These are phyloP conservation scores for Ophiognomonia clavigignenti-juglandacearum DNA, from an alignment of 2,329 filamentous ascomycete species.

Conservation along the genomic window DNA sequence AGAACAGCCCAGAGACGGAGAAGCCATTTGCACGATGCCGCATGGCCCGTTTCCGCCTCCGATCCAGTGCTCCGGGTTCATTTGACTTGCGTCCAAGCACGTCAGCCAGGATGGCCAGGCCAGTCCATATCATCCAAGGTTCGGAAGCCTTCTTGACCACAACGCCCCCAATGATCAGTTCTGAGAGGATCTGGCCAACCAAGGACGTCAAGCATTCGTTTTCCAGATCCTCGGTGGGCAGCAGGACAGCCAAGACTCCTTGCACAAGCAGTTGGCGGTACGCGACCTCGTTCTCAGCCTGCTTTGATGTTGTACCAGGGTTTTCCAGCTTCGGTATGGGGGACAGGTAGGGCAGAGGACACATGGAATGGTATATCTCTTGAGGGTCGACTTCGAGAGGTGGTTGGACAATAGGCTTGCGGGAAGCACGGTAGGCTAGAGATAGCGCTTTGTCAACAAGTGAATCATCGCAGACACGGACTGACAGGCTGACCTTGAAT, in stretches of 20 bases:
- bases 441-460: constrained; percentile 17
- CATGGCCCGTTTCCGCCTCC: constrained; percentile 15
- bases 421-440: constrained; percentile 68
- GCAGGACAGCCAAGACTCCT: constrained; percentile 72
- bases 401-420: constrained; percentile 50
- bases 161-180: constrained; percentile 81
- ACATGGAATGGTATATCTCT: constrained; percentile 76
- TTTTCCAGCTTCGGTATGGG: constrained; percentile 62
- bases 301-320: constrained; percentile 47
- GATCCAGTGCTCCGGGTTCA: constrained; percentile 6
- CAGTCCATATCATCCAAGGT: constrained; percentile 85
- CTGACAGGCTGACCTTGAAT: constrained; percentile 58
- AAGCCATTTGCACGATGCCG: constrained; percentile 21
- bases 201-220: constrained; percentile 81
- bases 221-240: constrained; percentile 88
- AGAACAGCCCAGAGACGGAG: constrained; percentile 46
- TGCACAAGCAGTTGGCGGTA: constrained; percentile 89
- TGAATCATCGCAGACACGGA: background rate
- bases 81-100: constrained; percentile 26
- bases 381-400: constrained; percentile 59
- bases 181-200: constrained; percentile 81
- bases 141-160: constrained; percentile 77
- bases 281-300: constrained; percentile 70
- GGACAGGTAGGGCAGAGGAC: constrained; percentile 73
- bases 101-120: constrained; percentile 66